These are phyloP conservation scores for Candida maris DNA, from an alignment of 805 yeast species.

Conservation along the genomic window DNA sequence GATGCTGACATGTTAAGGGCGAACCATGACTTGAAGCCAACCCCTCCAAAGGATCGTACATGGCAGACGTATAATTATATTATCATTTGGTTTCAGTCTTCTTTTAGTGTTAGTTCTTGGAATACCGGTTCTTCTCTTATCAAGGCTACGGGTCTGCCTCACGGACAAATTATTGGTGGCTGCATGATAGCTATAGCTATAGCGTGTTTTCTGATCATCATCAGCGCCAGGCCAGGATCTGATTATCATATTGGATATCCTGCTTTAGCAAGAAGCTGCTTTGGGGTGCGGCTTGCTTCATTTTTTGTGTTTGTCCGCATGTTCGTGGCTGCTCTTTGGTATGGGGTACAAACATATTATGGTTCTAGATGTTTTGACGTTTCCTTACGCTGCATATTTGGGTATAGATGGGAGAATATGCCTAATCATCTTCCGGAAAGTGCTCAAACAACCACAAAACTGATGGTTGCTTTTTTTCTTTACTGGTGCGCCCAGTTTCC, in stretches of 20 bases:
- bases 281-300: conserved; percentile 34
- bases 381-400: conserved; percentile 22
- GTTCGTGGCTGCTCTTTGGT: conserved; percentile 36
- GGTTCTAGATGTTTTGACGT: conserved; percentile 36
- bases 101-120: conserved; percentile 29
- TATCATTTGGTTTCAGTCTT: conserved; percentile 25
- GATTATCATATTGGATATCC: conserved; percentile 37
- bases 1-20: conserved; percentile 25
- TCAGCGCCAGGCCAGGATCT: conserved; percentile 19
- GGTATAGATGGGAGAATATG: conserved; percentile 18
- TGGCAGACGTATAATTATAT: conserved; percentile 30
- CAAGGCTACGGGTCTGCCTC: conserved; percentile 20
- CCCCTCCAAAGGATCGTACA: conserved; percentile 33
- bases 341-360: conserved; percentile 36
- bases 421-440: conserved; percentile 18
- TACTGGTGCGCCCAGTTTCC: conserved; percentile 22
- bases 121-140: conserved; percentile 28
- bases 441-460: conserved; percentile 15
- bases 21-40: conserved; percentile 38
- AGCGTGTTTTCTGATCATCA: conserved; percentile 15
- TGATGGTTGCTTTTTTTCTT: conserved; percentile 18
- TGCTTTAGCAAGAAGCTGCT: conserved; percentile 34
- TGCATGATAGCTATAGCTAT: conserved; percentile 11
- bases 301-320: conserved; percentile 35
- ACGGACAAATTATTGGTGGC: conserved; percentile 18